A percentile compares a stretch with the other conserved stretches of the same genome.
phyloP scores from a whole-genome alignment of 768 basidiomycete genomes.

The Leucocoprinus birnbaumii region DNA sequence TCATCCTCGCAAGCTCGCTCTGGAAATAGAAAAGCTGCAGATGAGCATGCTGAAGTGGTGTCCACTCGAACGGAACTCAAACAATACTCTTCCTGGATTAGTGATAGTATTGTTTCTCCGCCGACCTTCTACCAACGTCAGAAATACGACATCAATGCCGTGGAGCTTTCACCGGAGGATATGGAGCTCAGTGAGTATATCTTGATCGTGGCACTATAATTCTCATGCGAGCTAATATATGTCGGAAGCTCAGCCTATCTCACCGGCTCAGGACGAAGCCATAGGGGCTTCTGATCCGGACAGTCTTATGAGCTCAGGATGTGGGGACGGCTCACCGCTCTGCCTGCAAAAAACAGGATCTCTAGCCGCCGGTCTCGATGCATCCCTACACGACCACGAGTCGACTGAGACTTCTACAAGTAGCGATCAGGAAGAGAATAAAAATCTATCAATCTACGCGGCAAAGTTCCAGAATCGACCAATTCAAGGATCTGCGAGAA shows the following conservation, averaged over 20 bases:
- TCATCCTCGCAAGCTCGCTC: too few relatives aligned
- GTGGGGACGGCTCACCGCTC: neutral
- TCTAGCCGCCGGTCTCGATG: neutral
- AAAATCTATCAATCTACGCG: neutral
- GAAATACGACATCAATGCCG: neutral
- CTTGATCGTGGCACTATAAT: neutral
- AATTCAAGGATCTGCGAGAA: constrained; percentile 16
- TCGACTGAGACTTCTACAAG: too few relatives aligned
- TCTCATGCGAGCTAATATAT: neutral
- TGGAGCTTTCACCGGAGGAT: neutral
- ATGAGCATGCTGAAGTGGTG: too few relatives aligned
- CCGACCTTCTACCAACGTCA: constrained; percentile 27
- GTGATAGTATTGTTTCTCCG: constrained; percentile 41
- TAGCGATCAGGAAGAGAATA: neutral
- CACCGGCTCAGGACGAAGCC: neutral
- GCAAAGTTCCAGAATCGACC: neutral
- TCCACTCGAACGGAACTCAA: neutral
- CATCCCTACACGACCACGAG: neutral
- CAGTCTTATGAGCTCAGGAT: neutral
- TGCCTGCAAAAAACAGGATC: neutral
- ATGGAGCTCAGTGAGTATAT: neutral
- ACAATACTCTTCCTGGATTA: constrained; percentile 29
- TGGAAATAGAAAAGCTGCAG: too few relatives aligned
- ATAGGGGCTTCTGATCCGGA: neutral
- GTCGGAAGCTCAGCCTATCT: neutral